Evolutionary conservation across 2,329 filamentous ascomycete genomes (phyloP), one percentile per base, ranked within the genome.

Genomic region (Cordyceps pruinosa): DNA sequence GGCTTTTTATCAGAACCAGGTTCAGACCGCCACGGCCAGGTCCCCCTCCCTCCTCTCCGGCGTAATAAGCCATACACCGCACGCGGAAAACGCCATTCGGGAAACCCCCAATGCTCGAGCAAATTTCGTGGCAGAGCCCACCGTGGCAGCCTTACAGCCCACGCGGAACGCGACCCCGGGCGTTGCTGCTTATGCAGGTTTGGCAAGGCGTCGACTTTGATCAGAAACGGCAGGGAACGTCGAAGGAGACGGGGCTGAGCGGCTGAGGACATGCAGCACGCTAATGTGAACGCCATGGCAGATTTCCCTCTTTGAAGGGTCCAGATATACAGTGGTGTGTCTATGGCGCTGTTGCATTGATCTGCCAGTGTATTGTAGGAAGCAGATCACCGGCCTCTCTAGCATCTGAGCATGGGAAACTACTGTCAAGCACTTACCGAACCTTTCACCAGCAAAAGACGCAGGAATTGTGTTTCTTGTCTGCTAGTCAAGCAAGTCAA

Each of bases 251-350:
- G 42, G 52, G 52, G 52, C 42, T 39, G 52, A 55, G 52, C 52
- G 42, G 42, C 52, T 55, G 52, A 47, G 49, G 39, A 35, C 21
- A 10, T 12, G 25, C n/a, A 19, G 25, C 39, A 47, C 52, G 32
- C 52, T 47, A 55, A 34, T 7, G 21, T 34, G 42, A 53, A 55
- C 52, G 52, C 52, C 52, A 55, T 46, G 52, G 52, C 52, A 47
- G 52, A 55, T 37, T 55, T 55, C 15, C 17, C 8, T 47, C 3
- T 37, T n/a, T 21, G 17, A 13, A 25, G 6, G 39, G 15, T 21
- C 39, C 17, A n/a, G 26, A 25, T 23, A 12, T n/a, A n/a, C n/a
- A 7, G 37, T 42, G 26, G 25, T 12, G 28, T 34, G 10, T 5
- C 7, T 28, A 23, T 3, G n/a, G 23, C 10, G 35, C 12, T 39